Base-by-base conservation (phyloP, 805 yeast genomes). In the Schizosaccharomyces lindneri region DNA sequence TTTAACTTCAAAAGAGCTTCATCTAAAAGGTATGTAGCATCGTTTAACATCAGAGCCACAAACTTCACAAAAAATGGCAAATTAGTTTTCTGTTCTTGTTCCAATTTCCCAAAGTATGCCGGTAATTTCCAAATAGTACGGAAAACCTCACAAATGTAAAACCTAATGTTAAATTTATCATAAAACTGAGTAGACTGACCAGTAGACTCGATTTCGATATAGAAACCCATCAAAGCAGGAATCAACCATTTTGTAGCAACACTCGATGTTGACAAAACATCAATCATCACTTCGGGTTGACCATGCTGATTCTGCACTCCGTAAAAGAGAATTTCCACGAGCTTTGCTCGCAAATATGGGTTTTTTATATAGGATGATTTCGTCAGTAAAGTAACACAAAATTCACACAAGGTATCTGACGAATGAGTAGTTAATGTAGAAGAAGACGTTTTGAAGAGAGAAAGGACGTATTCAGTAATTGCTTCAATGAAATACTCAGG, bases 101-200 rank as follows among this genome's bases (percentile, higher is more conserved):
- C 79, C 67, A 93, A 78, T 70, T 86, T 93, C 5, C 73, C 70
- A 63, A 83, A 79, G 72, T 86, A 90, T 39, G 74, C 69, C 27
- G 82, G 83, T 66, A 80, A 80, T 63, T 81, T 78, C 94, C 97
- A 93, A 62, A 93, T 74, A 66, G 82, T 82, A 70, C 87, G 90
- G 67, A 93, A 73, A 43, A 93, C 84, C 59, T 79, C 79, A 0
- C 96, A 84, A 36, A 93, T 86, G 69, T 87, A 84, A 71, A 82
- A 90, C 70, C 98, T 79, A 55, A 87, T 80, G 70, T 87, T 89
- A 74, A 93, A 93, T 72, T 93, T 93, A 71, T 93, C 99, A 71
- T 90, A 90, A 69, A 90, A 93, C 72, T 93, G 97, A 0, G 94
- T 82, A 6, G 90, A 83, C 1, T 96, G 84, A 9, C 98, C 98